These are phyloP conservation scores for Chionographis japonica DNA, from an alignment of 106 monocot species.

Conservation along the genomic window DNA sequence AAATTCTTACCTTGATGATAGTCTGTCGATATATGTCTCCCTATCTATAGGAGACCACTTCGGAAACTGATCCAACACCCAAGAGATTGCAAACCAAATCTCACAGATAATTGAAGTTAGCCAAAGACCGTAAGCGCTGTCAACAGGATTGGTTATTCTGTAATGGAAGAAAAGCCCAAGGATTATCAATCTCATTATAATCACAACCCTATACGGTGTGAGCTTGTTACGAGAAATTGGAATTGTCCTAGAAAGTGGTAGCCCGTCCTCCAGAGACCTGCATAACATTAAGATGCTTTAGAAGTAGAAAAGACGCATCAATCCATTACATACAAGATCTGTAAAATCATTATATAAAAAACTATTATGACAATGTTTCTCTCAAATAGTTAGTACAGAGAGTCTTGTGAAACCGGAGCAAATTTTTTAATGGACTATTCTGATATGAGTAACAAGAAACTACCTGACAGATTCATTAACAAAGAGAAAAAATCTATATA, in stretches of 20 bases:
- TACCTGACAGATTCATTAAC: no score
- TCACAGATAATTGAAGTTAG: conserved; percentile 95
- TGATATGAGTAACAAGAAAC: no score
- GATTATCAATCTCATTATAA: conserved; percentile 79
- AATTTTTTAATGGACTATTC: no score
- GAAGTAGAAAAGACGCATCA: no score
- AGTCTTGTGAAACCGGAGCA: no score
- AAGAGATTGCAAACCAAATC: conserved; percentile 95
- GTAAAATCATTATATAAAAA: no score
- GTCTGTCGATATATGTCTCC: conserved; percentile 66
- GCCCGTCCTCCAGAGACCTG: conserved; percentile 51
- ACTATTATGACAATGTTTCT: no score
- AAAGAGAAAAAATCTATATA: no score
- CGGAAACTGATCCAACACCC: conserved; percentile 98
- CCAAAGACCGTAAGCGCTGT: conserved; percentile 90
- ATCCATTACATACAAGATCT: no score
- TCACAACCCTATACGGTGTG: conserved; percentile 83
- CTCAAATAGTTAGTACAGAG: no score
- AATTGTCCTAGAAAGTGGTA: conserved; percentile 69
- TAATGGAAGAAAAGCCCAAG: conserved; percentile 96
- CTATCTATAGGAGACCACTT: conserved; percentile 91
- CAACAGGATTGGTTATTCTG: conserved; percentile 89
- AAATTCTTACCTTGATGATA: conserved; percentile 65
- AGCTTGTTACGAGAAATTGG: conserved; percentile 86
- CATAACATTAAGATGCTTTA: conserved; percentile 2